Conservation (phyloP, 2,329 filamentous ascomycete genomes). For the Metarhizium anisopliae region DNA sequence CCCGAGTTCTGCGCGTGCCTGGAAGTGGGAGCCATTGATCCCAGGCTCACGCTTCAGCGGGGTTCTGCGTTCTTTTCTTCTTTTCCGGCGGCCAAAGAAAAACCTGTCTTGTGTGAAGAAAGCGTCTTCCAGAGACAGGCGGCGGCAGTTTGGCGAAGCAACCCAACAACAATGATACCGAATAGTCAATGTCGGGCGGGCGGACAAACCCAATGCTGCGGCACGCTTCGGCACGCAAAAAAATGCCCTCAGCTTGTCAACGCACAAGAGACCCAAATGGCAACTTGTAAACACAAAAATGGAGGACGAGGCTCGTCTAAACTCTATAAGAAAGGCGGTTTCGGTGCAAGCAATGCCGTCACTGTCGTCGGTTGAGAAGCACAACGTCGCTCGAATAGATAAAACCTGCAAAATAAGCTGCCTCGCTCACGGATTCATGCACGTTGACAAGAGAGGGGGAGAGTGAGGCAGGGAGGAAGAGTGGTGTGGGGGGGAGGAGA, state of each 20-base stretch:
- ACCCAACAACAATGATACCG: neutral
- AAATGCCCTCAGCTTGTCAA: neutral
- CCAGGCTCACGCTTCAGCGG: constrained; percentile 14
- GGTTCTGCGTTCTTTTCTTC: neutral
- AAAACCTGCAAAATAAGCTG: neutral
- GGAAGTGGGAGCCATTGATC: constrained; percentile 42
- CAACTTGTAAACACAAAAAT: neutral
- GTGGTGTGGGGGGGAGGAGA: neutral
- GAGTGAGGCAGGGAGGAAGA: neutral
- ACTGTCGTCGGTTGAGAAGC: neutral
- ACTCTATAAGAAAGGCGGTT: neutral
- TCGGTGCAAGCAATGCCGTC: neutral
- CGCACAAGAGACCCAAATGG: neutral
- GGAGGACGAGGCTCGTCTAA: neutral
- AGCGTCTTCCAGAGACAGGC: neutral
- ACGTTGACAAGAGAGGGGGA: neutral
- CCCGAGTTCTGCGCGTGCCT: constrained; percentile 55
- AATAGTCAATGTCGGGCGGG: neutral
- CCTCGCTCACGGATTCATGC: neutral
- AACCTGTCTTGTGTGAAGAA: neutral
- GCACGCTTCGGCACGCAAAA: neutral
- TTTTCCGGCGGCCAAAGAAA: neutral
- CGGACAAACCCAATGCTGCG: neutral
- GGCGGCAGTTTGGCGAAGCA: neutral
- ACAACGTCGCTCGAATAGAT: neutral